Base-by-base conservation (phyloP, 2,329 filamentous ascomycete genomes). In the Colletotrichum tabaci region DNA sequence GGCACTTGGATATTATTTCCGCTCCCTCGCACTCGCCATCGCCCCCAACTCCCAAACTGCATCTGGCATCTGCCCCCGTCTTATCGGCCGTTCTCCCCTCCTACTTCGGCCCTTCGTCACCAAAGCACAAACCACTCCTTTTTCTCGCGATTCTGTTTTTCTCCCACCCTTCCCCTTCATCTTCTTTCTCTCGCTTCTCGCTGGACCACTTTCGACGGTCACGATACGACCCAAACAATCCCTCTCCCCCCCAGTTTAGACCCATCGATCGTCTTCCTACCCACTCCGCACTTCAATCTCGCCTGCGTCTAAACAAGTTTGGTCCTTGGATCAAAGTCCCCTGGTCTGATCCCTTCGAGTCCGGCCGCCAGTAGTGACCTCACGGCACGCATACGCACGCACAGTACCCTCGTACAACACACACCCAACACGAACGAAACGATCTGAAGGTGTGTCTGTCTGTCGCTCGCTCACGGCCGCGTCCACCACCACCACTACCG, bases 221-320 rank as follows among this genome's bases (percentile, higher is more conserved):
- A 55, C 46, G 49, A 55, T 61, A 65, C 69, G 47, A 70, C 60
- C 44, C 52, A 56, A 42, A 38, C 35, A 38, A 47, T 26, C 38
- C 38, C 40, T 13, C n/a, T 7, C 18, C 60, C 57, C 35, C 64
- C 64, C 57, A 40, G 68, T 53, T 23, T 50, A 60, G 68, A 62
- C 64, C 58, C 68, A 63, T 71, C 50, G 58, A 71, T 63, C 68
- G 52, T 58, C 35, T 38, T 38, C 35, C 9, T 38, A 38, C 35
- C 46, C 60, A 46, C 64, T 26, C 57, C 50, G 57, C 61, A 53
- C 57, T 44, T 46, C 65, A 67, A 71, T 71, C 68, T 71, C 68
- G 67, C 67, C 67, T 67, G 35, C 62, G 55, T 23, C 18, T 52
- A 38, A 23, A 58, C 61, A 65, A 67, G 42, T 60, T 61, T 44